Base-by-base conservation (phyloP, 352 stramenopile genomes). In the Phytophthora pistaciae region DNA sequence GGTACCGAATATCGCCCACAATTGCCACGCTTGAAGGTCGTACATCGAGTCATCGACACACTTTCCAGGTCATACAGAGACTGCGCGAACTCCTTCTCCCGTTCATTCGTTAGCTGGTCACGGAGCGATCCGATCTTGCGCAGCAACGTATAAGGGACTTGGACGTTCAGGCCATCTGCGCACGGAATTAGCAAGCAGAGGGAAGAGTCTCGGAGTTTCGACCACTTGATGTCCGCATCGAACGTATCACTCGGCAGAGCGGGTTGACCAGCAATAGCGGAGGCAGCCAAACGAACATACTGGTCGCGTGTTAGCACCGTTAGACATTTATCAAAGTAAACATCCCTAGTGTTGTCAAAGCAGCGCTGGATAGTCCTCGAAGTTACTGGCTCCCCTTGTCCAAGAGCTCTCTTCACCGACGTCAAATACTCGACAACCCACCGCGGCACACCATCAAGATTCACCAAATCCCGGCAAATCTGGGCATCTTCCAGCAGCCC, bases 1-100 rank as follows among this genome's bases (percentile, higher is more conserved):
- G 70, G 72, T 58, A 70, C 76, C 76, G 31, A 83, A 74, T 13
- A 77, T 70, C 31, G 72, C 63, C 59, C 59, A 66, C 6, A 18
- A 63, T 42, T 62, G 58, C 59, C 64, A 70, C 13, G 33, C 3
- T 40, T 63, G 53, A 56, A 63, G 11, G 0, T 29, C 1, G 13
- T 56, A 64, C 48, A 66, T 60, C 20, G 1, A 23, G 4, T 6
- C 14, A 23, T 76, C 44, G 1, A 74, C 67, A 6, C 18, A 1
- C 5, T 56, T 5, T 29, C 46, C 36, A 66, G 2, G 40, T 64
- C 40, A 2, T 70, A 44, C 11, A 67, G 13, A 60, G 68, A 13
- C 1, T 0, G 9, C 11, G 49, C 38, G 50, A 70, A 69, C 20
- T 6, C 6, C 13, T 40, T 31, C 33, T 74, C 55, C 58, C 21